Evolutionary conservation across 2,329 filamentous ascomycete species (phyloP).

Genomic region (Chaetomium olivaceum): DNA sequence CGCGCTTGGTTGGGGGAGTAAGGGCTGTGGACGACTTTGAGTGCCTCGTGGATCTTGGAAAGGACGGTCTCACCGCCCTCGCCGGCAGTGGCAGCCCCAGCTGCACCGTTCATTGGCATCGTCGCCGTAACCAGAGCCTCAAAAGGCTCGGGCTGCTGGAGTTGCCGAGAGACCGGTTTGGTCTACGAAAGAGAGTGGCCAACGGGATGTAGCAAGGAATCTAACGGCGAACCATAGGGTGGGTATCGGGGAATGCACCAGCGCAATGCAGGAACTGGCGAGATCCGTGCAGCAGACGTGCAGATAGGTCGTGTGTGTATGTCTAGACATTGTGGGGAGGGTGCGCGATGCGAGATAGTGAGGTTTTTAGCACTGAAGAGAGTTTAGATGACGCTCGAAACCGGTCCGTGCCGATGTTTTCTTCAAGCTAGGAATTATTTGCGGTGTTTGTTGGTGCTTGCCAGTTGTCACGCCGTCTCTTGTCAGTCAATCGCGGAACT

Average conservation of each 20-base stretch:
- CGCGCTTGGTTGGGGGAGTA: slow-evolving; percentile 78
- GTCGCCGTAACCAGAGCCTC: slow-evolving; percentile 22
- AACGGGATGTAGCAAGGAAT: slow-evolving; percentile 13
- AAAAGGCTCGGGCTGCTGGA: neutral
- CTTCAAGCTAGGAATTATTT: neutral
- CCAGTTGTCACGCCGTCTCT: slow-evolving; percentile 14
- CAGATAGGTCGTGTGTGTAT: neutral
- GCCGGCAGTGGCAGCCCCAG: slow-evolving; percentile 17
- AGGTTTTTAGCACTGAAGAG: neutral
- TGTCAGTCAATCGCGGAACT: slow-evolving; percentile 5
- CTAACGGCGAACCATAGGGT: slow-evolving; percentile 24
- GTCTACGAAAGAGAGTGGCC: slow-evolving; percentile 8
- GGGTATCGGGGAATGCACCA: neutral
- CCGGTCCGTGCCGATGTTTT: neutral
- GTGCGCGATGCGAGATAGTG: neutral
- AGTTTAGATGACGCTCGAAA: neutral
- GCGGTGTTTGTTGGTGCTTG: neutral
- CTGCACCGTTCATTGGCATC: slow-evolving; percentile 25
- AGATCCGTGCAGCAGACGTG: neutral
- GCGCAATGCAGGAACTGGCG: neutral
- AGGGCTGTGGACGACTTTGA: slow-evolving; percentile 84
- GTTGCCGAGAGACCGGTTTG: slow-evolving; percentile 3
- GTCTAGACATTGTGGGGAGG: neutral
- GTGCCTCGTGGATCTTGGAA: slow-evolving; percentile 74
- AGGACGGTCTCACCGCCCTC: slow-evolving; percentile 44